Percentiles rank a stretch among this genome's conserved stretches.
These are phyloP conservation scores for Delphinella strobiligena DNA, from an alignment of 2,329 filamentous ascomycete genomes.

Conservation along the genomic window DNA sequence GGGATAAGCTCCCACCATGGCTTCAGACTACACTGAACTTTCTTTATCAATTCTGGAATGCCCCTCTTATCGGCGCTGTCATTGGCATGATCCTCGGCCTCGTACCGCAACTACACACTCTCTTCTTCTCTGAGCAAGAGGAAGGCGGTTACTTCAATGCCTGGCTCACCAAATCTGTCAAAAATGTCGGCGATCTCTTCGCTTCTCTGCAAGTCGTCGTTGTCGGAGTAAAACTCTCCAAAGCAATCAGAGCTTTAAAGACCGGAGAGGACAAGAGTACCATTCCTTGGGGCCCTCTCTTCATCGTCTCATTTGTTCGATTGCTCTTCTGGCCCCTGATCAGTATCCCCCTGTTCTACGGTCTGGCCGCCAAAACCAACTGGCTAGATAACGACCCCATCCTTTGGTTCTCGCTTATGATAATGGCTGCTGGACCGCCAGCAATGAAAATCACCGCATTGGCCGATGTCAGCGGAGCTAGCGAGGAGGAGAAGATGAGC, in stretches of 20 bases:
- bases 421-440: constrained; percentile 45
- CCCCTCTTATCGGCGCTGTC: constrained; percentile 48
- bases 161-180: constrained; percentile 51
- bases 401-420: constrained; percentile 53
- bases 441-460: constrained; percentile 42
- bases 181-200: constrained; percentile 52
- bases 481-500: constrained; percentile 38
- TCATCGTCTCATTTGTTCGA: constrained; percentile 42
- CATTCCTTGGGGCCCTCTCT: constrained; percentile 38
- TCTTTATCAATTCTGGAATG: constrained; percentile 45
- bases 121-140: constrained; percentile 47
- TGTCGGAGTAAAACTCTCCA: constrained; percentile 53
- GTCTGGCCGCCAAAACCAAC: constrained; percentile 39
- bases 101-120: constrained; percentile 44
- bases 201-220: constrained; percentile 54
- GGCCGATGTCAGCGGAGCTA: constrained; percentile 36
- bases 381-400: constrained; percentile 47
- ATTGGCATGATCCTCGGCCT: constrained; percentile 49
- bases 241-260: constrained; percentile 37
- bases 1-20: constrained; percentile 24
- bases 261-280: constrained; percentile 27
- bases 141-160: constrained; percentile 54
- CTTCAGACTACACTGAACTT: constrained; percentile 29
- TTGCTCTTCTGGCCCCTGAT: constrained; percentile 48
- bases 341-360: constrained; percentile 41